These are phyloP conservation scores for Vitis hybrid DNA, from an alignment of 177 flowering plant species.

Conservation along the genomic window DNA sequence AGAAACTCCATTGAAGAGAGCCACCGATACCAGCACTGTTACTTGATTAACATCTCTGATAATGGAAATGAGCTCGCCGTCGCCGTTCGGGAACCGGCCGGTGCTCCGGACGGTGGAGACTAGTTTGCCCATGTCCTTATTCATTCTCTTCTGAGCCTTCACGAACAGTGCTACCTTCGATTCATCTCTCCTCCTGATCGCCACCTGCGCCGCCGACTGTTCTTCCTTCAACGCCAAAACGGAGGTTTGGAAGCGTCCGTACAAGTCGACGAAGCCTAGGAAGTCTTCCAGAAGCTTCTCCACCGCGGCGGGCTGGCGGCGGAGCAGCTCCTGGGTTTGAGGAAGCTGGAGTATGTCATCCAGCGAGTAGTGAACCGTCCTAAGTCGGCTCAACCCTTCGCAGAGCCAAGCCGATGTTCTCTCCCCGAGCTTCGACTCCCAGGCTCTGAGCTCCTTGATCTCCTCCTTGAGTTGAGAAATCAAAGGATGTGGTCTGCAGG, in stretches of 20 bases:
- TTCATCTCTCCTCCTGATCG: conserved; percentile 50
- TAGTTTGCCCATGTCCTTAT: conserved; percentile 49
- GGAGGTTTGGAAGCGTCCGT: conserved; percentile 56
- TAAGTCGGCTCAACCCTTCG: conserved; percentile 51
- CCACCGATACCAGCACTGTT: conserved; percentile 43
- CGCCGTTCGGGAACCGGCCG: conserved; percentile 14
- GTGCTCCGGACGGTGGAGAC: conserved; percentile 30
- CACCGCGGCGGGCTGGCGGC: conserved; percentile 29
- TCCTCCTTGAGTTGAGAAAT: conserved; percentile 57
- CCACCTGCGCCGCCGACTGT: conserved; percentile 50
- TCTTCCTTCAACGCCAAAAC: conserved; percentile 48
- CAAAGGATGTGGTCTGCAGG: conserved; percentile 69
- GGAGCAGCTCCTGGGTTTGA: conserved; percentile 53
- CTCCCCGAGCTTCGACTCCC: conserved; percentile 23
- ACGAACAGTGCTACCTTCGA: conserved; percentile 27
- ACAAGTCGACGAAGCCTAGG: conserved; percentile 58
- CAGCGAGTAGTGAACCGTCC: conserved; percentile 48
- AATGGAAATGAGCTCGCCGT: conserved; percentile 37
- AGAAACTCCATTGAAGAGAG: conserved; percentile 48
- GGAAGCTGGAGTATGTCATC: conserved; percentile 70
- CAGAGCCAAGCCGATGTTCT: conserved; percentile 45
- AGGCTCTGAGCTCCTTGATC: conserved; percentile 40
- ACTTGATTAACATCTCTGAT: conserved; percentile 43
- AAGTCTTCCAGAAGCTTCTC: conserved; percentile 69
- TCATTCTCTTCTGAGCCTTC: conserved; percentile 41